phyloP scores from a whole-genome alignment of 805 yeast genomes.

The Yarrowia sp. region DNA sequence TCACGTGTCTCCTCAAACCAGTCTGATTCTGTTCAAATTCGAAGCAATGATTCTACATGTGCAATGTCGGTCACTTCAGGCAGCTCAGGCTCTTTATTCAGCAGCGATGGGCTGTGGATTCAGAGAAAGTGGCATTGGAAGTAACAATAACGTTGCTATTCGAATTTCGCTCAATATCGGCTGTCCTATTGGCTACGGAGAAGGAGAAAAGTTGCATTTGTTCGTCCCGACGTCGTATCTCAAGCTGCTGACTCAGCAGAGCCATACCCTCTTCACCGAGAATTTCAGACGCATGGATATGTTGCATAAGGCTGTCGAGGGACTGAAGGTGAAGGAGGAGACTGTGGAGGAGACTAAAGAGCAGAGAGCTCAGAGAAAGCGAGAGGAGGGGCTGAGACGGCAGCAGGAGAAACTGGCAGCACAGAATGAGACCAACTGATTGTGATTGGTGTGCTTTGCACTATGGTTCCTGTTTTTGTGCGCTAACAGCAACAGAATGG shows the following conservation, averaged over 20 bases:
- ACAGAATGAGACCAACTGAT: too few species aligned
- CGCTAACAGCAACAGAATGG: too few species aligned
- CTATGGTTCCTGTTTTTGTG: too few species aligned
- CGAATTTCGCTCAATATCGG: constrained; percentile 77
- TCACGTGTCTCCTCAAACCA: constrained; percentile 54
- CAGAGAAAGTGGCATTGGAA: constrained; percentile 85
- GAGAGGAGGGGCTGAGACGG: constrained; percentile 42
- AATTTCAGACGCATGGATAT: constrained; percentile 64
- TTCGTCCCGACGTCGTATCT: constrained; percentile 64
- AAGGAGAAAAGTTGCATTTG: constrained; percentile 43
- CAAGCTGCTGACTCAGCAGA: constrained; percentile 58
- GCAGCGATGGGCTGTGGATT: constrained; percentile 85
- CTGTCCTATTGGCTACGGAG: constrained; percentile 69
- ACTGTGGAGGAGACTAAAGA: constrained; percentile 42
- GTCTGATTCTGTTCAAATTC: constrained; percentile 75
- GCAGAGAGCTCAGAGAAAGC: constrained; percentile 43
- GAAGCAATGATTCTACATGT: constrained; percentile 89
- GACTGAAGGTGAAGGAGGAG: neutral
- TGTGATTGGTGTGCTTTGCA: too few species aligned
- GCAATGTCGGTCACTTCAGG: constrained; percentile 66
- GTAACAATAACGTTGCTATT: constrained; percentile 76
- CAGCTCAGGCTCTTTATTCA: constrained; percentile 69
- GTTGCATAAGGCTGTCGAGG: constrained; percentile 46
- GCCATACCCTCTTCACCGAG: constrained; percentile 69
- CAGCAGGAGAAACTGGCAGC: constrained; percentile 8